phyloP scores from a whole-genome alignment of 495 filamentous ascomycete species.

The Hypoxylon fragiforme region DNA sequence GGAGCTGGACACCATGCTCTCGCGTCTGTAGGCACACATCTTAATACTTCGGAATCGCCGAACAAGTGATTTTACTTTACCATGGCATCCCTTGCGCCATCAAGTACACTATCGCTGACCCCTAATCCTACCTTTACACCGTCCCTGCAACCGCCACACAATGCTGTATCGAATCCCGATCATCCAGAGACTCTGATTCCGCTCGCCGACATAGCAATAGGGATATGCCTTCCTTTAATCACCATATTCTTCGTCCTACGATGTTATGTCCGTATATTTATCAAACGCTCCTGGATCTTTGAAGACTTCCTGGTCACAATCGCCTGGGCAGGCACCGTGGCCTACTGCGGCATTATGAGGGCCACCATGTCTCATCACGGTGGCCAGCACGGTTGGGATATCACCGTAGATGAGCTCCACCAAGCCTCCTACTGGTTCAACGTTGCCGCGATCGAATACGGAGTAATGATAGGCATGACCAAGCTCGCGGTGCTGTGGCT shows the following conservation, averaged over 20 bases:
- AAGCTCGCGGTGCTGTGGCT: slow-evolving; percentile 47
- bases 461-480: slow-evolving; percentile 41
- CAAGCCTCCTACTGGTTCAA: slow-evolving; percentile 42
- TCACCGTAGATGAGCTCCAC: slow-evolving; percentile 25
- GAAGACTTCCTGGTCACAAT: slow-evolving; percentile 33
- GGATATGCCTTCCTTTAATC: slow-evolving; percentile 30
- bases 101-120: background rate
- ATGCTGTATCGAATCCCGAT: slow-evolving; percentile 12
- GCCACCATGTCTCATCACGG: slow-evolving; percentile 39
- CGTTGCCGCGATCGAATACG: slow-evolving; percentile 41
- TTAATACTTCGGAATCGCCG: too few relatives aligned
- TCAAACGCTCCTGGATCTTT: slow-evolving; percentile 32
- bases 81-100: background rate
- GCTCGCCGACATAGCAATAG: slow-evolving; percentile 31
- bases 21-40: too few relatives aligned
- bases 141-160: slow-evolving; percentile 15
- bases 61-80: too few relatives aligned
- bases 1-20: too few relatives aligned
- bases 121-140: background rate
- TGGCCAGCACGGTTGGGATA: slow-evolving; percentile 42
- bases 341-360: slow-evolving; percentile 23
- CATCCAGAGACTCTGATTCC: slow-evolving; percentile 11
- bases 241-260: slow-evolving; percentile 37
- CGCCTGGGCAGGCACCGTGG: slow-evolving; percentile 5
- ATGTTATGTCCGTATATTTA: slow-evolving; percentile 32